phyloP scores from a whole-genome alignment of 768 basidiomycete genomes.

The Chiua virens region DNA sequence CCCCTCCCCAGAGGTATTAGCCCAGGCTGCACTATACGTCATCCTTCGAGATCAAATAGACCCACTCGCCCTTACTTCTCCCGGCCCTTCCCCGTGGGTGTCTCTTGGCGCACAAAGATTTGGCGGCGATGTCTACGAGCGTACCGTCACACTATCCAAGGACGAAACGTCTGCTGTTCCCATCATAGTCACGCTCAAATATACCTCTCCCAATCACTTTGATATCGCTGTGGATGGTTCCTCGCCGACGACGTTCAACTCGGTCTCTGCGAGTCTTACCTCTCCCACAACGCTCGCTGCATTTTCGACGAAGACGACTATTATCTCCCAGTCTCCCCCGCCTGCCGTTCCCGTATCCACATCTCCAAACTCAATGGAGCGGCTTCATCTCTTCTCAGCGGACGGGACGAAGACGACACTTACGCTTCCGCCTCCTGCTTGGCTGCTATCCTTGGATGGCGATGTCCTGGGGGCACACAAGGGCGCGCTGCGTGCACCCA shows the following conservation, averaged over 20 bases:
- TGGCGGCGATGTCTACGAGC: conserved; percentile 68
- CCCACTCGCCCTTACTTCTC: conserved; percentile 25
- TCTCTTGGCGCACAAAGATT: conserved; percentile 74
- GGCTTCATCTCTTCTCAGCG: conserved; percentile 70
- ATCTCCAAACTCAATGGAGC: conserved; percentile 60
- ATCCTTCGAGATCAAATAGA: conserved; percentile 58
- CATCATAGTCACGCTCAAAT: conserved; percentile 40
- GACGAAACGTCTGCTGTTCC: conserved; percentile 45
- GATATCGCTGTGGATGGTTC: conserved; percentile 48
- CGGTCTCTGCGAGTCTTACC: conserved; percentile 56
- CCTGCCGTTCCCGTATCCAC: conserved; percentile 53
- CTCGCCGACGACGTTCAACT: conserved; percentile 39
- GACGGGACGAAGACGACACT: conserved; percentile 63
- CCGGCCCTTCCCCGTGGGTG: conserved; percentile 73
- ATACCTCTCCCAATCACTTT: conserved; percentile 46
- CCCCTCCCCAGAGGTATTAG: conserved; percentile 64
- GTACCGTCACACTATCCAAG: conserved; percentile 58
- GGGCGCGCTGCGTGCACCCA: conserved; percentile 76
- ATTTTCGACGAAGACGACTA: conserved; percentile 55
- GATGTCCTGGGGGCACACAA: conserved; percentile 55
- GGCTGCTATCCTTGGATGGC: conserved; percentile 66
- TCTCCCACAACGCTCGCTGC: conserved; percentile 54
- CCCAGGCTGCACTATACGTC: conserved; percentile 78
- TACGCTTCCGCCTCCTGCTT: conserved; percentile 65
- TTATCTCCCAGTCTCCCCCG: conserved; percentile 69